phyloP scores from a whole-genome alignment of 2,329 filamentous ascomycete genomes.

The Phoma sp. region DNA sequence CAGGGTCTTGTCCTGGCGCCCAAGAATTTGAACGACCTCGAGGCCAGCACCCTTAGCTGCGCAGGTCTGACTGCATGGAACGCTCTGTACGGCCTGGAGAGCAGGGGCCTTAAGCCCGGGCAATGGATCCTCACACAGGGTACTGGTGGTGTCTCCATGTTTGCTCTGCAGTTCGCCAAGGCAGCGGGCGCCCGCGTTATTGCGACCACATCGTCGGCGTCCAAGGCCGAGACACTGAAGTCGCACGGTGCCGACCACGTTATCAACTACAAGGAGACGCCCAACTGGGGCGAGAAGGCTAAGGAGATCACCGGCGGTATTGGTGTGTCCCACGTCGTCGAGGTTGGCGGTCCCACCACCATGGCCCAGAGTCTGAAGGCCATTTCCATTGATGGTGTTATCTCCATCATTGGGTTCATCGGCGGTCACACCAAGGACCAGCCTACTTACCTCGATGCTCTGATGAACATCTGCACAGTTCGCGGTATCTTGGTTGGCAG shows the following conservation, averaged over 20 bases:
- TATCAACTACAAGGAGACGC: constrained; percentile 62
- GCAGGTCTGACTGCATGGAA: constrained; percentile 58
- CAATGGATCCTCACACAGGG: constrained; percentile 68
- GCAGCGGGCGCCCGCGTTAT: constrained; percentile 63
- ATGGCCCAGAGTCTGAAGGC: constrained; percentile 59
- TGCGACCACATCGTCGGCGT: constrained; percentile 60
- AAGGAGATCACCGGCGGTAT: constrained; percentile 56
- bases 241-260: constrained; percentile 62
- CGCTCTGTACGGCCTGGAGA: constrained; percentile 57
- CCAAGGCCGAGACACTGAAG: constrained; percentile 59
- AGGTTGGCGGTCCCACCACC: constrained; percentile 70
- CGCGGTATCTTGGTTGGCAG: constrained; percentile 64
- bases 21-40: constrained; percentile 55
- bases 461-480: constrained; percentile 59
- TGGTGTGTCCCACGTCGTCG: constrained; percentile 68
- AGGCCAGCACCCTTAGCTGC: constrained; percentile 57
- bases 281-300: constrained; percentile 62
- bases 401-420: constrained; percentile 63
- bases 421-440: constrained; percentile 56
- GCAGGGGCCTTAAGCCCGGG: constrained; percentile 45
- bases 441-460: constrained; percentile 59
- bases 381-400: constrained; percentile 60
- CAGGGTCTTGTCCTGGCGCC: constrained; percentile 70
- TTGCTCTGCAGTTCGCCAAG: constrained; percentile 64
- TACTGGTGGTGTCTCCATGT: constrained; percentile 72